Evolutionary conservation across 2,329 filamentous ascomycete species (phyloP), one percentile per base, ranked within the genome.

Genomic region (Hypoxylon sp.): DNA sequence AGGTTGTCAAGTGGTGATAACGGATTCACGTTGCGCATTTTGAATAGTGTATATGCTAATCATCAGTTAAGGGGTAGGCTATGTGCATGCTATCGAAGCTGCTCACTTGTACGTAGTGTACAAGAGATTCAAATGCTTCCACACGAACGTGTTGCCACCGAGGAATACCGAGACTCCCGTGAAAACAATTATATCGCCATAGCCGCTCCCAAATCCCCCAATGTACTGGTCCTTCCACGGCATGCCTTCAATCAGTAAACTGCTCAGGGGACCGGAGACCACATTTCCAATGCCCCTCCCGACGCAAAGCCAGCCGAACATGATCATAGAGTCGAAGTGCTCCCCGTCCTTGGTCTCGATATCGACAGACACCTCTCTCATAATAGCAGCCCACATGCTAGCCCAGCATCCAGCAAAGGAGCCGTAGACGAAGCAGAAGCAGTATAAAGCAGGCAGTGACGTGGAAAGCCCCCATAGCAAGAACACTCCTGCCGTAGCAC

Each of bases 201-300:
- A 84, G 1, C 79, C 76, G 20, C 77, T 81, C 2, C 78, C 78
- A 62, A 81, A 84, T 0, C 75, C 80, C 7, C 73, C 72, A 13
- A 66, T 65, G 0, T 69, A 70, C 50, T 72, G 64, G 4, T 72
- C 75, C 54, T 71, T 63, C 77, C 77, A 82, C 17, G 79, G 75
- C 65, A 75, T 75, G 0, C 75, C 76, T 35, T 71, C 72, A 15
- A 85, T 64, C 47, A 87, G 66, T 0, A 74, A 75, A 48, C 83
- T 79, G 63, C 83, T 86, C 48, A 86, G 47, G 4, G 83, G 83
- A 0, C 83, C 83, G 11, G 76, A 82, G 2, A 73, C 75, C 42
- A 87, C 75, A 59, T 86, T 87, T 0, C 85, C 85, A 4, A 88
- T 73, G 0, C 85, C 86, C 41, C 86, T 75, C 0, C 83, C 85